These are phyloP conservation scores for Spathaspora gorwiae DNA, from an alignment of 805 yeast genomes.

Conservation along the genomic window DNA sequence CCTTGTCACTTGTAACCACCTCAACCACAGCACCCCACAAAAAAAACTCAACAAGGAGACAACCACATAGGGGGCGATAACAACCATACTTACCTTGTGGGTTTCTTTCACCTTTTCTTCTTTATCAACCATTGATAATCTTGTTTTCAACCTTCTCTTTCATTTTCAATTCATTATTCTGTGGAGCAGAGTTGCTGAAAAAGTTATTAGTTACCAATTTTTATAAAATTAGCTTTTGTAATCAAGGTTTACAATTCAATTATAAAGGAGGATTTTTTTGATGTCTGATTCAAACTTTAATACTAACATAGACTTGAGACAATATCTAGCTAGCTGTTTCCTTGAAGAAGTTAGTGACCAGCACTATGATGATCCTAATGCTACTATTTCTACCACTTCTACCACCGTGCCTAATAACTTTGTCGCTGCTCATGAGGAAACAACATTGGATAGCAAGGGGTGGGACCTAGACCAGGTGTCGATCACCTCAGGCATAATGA, in stretches of 20 bases:
- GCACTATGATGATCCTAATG: background rate
- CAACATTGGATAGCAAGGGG: background rate
- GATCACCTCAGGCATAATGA: background rate
- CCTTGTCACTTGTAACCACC: background rate
- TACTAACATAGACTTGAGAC: background rate
- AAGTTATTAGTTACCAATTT: no score
- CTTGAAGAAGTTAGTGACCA: background rate
- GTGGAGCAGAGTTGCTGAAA: no score
- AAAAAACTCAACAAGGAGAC: no score
- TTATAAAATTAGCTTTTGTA: no score
- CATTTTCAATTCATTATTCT: no score
- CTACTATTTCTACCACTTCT: background rate
- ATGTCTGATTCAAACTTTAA: background rate
- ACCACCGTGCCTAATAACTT: background rate
- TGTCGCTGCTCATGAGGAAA: background rate
- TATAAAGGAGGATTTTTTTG: no score
- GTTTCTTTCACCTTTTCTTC: no score
- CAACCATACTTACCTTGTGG: no score
- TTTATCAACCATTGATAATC: no score
- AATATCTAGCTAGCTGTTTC: slow-evolving; percentile 1
- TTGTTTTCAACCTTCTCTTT: no score
- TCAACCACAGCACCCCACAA: background rate
- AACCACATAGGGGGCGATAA: no score
- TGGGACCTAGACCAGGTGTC: slow-evolving; percentile 1
- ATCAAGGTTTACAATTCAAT: no score